Conservation (phyloP, 768 basidiomycete species). For the Terana coerulea region DNA sequence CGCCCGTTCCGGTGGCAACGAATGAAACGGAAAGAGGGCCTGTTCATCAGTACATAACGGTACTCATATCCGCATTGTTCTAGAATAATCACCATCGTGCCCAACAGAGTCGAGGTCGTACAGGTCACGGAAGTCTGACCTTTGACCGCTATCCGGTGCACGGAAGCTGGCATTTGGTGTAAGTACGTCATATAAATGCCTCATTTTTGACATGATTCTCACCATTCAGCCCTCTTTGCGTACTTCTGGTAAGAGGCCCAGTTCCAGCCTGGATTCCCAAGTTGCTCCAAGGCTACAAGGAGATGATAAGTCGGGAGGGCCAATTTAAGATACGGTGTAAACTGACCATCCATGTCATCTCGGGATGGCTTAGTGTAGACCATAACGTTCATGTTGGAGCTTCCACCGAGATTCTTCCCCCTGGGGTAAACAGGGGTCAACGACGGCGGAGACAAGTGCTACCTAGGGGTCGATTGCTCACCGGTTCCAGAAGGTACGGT, state of each 20-base stretch:
- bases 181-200: not conserved
- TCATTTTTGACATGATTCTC: too few relatives aligned
- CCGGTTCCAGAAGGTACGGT: not conserved
- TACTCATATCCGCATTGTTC: too few relatives aligned
- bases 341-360: not conserved
- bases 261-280: conserved; percentile 12
- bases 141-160: not conserved
- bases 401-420: conserved; percentile 3
- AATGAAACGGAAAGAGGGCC: not conserved
- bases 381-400: conserved; percentile 10
- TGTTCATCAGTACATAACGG: not conserved
- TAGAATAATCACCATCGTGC: not conserved
- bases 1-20: not conserved
- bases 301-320: not conserved
- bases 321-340: too few relatives aligned
- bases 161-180: not conserved
- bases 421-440: too few relatives aligned
- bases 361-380: conserved; percentile 7
- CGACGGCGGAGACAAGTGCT: not conserved
- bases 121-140: not conserved
- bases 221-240: conserved; percentile 1
- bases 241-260: conserved; percentile 8
- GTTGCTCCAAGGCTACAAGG: conserved; percentile 2
- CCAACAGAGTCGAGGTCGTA: not conserved
- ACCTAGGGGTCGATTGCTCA: too few relatives aligned